phyloP scores from a whole-genome alignment of 2,329 filamentous ascomycete species.

The Kalmusia sp. region DNA sequence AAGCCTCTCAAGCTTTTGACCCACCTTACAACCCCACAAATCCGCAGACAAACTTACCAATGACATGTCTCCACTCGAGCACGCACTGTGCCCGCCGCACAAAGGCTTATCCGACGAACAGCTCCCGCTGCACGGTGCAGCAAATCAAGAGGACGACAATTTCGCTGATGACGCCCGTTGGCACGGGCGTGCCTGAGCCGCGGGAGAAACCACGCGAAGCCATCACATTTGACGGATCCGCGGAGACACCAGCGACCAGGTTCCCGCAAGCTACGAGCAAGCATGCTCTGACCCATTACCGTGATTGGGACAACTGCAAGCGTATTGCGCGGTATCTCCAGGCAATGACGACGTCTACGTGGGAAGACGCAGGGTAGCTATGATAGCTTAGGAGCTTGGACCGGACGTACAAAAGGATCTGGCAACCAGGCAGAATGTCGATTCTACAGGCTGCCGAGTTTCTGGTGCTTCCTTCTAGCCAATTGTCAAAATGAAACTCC shows the following conservation, averaged over 20 bases:
- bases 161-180: conserved; percentile 3
- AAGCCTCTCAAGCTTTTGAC: background rate
- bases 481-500: conserved; percentile 33
- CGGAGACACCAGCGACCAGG: conserved; percentile 1
- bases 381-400: background rate
- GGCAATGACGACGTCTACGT: conserved; percentile 25
- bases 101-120: background rate
- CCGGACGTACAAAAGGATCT: conserved; percentile 30
- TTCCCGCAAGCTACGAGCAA: background rate
- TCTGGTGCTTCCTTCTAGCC: background rate
- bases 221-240: background rate
- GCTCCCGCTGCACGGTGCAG: background rate
- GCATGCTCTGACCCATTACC: conserved; percentile 22
- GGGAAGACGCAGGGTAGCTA: conserved; percentile 11
- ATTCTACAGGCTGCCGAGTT: background rate
- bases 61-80: background rate
- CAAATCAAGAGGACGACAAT: background rate
- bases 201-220: background rate
- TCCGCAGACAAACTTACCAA: background rate
- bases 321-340: conserved; percentile 23
- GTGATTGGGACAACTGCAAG: conserved; percentile 26
- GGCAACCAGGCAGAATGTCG: conserved; percentile 9
- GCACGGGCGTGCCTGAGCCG: background rate
- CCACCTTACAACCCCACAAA: background rate
- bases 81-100: background rate